Evolutionary conservation across 352 stramenopile genomes (phyloP).

Genomic region (Phytophthora niederhauseri): DNA sequence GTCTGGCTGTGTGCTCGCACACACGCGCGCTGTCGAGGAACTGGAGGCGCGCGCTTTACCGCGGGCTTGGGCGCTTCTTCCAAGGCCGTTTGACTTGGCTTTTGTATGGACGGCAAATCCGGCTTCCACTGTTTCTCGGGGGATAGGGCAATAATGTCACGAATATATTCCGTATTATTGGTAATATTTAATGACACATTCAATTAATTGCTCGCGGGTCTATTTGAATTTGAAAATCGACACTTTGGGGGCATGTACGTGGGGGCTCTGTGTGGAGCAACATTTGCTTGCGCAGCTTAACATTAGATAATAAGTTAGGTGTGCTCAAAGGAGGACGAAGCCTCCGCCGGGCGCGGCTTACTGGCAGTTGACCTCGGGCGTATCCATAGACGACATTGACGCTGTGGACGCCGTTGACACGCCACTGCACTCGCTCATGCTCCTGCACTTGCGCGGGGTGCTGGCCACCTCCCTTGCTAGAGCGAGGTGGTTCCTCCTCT

Average conservation of each 20-base stretch:
- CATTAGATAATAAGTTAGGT: slow-evolving; percentile 46
- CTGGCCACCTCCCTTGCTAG: slow-evolving; percentile 27
- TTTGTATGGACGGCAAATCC: slow-evolving; percentile 22
- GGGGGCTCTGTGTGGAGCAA: neutral
- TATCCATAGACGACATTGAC: slow-evolving; percentile 40
- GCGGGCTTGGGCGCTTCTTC: slow-evolving; percentile 20
- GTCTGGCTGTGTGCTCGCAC: slow-evolving; percentile 30
- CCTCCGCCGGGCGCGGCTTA: slow-evolving; percentile 16
- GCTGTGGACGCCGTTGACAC: slow-evolving; percentile 41
- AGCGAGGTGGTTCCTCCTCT: slow-evolving; percentile 30
- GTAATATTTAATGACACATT: too few species aligned
- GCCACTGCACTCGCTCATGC: slow-evolving; percentile 41
- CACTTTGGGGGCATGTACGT: neutral
- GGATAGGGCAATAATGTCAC: slow-evolving; percentile 3
- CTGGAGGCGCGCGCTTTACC: slow-evolving; percentile 17
- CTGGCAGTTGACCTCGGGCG: slow-evolving; percentile 30
- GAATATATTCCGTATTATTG: too few species aligned
- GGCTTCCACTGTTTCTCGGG: slow-evolving; percentile 12
- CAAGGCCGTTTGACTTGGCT: slow-evolving; percentile 3
- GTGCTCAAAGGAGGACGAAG: slow-evolving; percentile 13
- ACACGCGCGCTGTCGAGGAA: slow-evolving; percentile 28
- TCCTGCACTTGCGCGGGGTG: slow-evolving; percentile 33
- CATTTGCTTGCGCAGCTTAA: slow-evolving; percentile 39
- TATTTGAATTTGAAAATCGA: neutral
- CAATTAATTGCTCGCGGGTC: too few species aligned